These are phyloP conservation scores for Epichloe uncinata DNA, from an alignment of 2,329 filamentous ascomycete species.

Conservation along the genomic window DNA sequence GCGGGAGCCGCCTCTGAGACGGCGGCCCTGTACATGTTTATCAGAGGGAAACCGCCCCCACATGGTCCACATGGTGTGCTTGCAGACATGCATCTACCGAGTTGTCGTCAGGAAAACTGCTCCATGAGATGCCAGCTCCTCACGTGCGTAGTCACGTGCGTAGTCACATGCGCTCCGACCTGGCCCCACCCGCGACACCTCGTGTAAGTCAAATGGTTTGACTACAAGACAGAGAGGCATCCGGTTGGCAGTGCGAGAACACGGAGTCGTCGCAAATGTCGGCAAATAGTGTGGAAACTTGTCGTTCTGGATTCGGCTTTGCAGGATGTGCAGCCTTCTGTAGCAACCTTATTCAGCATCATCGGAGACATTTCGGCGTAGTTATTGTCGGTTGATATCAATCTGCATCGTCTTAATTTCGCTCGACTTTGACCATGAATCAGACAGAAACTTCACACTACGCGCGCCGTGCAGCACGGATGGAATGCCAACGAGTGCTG, in stretches of 20 bases:
- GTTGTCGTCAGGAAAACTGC: background rate
- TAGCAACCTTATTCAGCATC: background rate
- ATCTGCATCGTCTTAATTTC: background rate
- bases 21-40: no score
- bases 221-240: constrained; percentile 2
- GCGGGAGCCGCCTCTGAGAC: background rate
- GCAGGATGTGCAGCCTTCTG: background rate
- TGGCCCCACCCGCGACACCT: constrained; percentile 1
- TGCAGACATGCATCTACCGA: background rate
- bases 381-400: constrained; percentile 2
- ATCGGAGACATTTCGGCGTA: background rate
- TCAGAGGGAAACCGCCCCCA: no score
- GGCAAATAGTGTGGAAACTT: background rate
- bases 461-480: background rate
- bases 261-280: constrained; percentile 1
- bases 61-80: no score
- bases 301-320: background rate
- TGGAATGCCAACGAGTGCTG: background rate
- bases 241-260: background rate
- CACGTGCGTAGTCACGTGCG: constrained; percentile 2
- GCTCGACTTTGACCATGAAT: background rate
- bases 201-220: constrained; percentile 6
- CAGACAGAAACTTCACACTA: background rate
- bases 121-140: background rate
- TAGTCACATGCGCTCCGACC: background rate